Conservation (phyloP, 1,139 yeast species). For the Saccharomyces hybrid region DNA sequence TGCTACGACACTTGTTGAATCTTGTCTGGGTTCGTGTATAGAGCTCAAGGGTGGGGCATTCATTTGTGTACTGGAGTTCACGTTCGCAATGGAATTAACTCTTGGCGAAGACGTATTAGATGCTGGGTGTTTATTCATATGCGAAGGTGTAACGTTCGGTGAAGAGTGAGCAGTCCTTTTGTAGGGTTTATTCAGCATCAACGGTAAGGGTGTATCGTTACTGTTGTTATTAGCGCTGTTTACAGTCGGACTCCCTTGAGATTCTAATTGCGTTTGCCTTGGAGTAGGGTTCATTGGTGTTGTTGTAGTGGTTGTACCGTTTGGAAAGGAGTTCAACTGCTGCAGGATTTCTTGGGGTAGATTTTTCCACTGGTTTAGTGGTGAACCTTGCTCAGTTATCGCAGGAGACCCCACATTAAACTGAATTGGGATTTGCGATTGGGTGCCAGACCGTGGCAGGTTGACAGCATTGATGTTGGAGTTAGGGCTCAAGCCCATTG, state of each 20-base stretch:
- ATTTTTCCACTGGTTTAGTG: slow-evolving; percentile 9
- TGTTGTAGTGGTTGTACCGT: not conserved
- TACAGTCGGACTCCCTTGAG: not conserved
- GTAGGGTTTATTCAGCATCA: not conserved
- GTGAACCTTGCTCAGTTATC: slow-evolving; percentile 9
- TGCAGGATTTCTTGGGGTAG: slow-evolving; percentile 20
- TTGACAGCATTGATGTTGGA: not conserved
- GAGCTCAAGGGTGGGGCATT: not conserved
- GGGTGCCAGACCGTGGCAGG: not conserved
- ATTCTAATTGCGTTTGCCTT: not conserved
- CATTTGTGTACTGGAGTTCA: not conserved
- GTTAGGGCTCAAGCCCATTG: not conserved
- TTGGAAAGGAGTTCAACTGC: slow-evolving; percentile 6
- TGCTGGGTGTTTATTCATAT: not conserved
- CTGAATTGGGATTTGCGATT: not conserved
- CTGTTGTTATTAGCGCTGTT: not conserved
- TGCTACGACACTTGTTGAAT: not conserved
- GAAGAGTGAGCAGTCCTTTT: not conserved
- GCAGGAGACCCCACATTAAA: slow-evolving; percentile 6
- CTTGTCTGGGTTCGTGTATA: not conserved
- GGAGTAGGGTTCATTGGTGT: not conserved
- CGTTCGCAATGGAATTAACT: not conserved
- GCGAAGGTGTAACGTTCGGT: not conserved
- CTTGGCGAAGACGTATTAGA: not conserved
- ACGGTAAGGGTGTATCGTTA: not conserved